These are phyloP conservation scores for Arxiozyma slooffiae DNA, from an alignment of 1,139 yeast genomes.

Conservation along the genomic window DNA sequence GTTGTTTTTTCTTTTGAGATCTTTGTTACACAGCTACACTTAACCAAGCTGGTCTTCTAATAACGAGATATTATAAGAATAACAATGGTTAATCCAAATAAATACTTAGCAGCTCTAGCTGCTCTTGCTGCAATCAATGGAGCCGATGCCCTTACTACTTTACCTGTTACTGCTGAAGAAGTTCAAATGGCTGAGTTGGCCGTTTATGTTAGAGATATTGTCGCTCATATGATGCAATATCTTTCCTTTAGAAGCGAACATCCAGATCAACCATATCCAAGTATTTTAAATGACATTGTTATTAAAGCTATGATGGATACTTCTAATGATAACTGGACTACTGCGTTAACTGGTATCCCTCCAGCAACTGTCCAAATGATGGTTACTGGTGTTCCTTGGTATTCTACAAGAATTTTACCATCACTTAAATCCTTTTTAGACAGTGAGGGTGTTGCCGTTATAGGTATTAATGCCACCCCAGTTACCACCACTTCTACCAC, in stretches of 20 bases:
- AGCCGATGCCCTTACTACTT: slow-evolving; percentile 6
- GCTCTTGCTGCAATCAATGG: slow-evolving; percentile 1
- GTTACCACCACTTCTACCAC: neutral
- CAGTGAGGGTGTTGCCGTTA: slow-evolving; percentile 1
- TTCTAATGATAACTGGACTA: neutral
- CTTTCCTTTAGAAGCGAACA: slow-evolving; percentile 1
- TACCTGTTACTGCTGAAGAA: slow-evolving; percentile 5
- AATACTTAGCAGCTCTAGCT: neutral
- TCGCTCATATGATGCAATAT: slow-evolving; percentile 3
- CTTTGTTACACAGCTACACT: too few species aligned
- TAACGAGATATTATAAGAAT: too few species aligned
- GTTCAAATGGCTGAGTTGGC: slow-evolving; percentile 7
- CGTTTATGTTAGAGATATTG: slow-evolving; percentile 8
- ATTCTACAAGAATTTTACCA: slow-evolving; percentile 7
- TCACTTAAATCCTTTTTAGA: slow-evolving; percentile 4
- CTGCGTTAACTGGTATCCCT: slow-evolving; percentile 3
- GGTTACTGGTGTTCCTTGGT: slow-evolving; percentile 13
- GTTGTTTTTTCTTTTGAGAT: too few species aligned
- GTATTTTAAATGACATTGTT: slow-evolving; percentile 1
- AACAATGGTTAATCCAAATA: slow-evolving; percentile 7
- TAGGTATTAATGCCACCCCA: slow-evolving; percentile 1
- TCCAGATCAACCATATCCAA: slow-evolving; percentile 8
- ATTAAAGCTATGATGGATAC: neutral
- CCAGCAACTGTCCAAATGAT: slow-evolving; percentile 6
- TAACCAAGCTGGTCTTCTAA: neutral